Percentiles rank a stretch among this genome's conserved stretches.
These are phyloP conservation scores for Mycena citricolor DNA, from an alignment of 1,284 basidiomycete species.

Conservation along the genomic window DNA sequence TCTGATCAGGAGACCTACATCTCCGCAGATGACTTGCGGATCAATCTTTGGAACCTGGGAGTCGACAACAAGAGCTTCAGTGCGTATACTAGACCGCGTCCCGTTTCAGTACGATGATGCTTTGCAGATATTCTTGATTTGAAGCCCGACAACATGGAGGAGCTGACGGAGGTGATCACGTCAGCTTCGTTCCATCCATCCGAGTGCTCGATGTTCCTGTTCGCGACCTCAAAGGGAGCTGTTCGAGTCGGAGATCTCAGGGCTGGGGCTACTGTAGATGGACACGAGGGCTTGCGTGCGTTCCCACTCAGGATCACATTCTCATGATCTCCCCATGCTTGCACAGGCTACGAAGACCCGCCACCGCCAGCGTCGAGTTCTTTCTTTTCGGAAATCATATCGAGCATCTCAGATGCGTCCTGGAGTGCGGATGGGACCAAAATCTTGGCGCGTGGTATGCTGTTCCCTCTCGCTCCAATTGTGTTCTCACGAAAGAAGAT, in stretches of 20 bases:
- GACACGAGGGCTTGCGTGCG: too few relatives aligned
- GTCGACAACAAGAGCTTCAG: slow-evolving; percentile 99
- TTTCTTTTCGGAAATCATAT: slow-evolving; percentile 99
- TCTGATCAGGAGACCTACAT: slow-evolving; percentile 99
- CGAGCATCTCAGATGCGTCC: slow-evolving; percentile 98
- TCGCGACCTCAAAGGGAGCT: slow-evolving; percentile 98
- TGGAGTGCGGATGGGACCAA: slow-evolving; percentile 97
- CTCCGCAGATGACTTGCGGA: slow-evolving; percentile 93
- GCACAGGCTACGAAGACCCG: slow-evolving; percentile 92
- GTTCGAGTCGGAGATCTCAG: slow-evolving; percentile 99
- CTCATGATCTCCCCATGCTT: background rate
- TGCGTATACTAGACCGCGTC: slow-evolving; percentile 54
- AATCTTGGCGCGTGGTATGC: slow-evolving; percentile 74
- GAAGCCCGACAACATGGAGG: slow-evolving; percentile 99
- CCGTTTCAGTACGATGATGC: background rate
- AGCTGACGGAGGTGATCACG: slow-evolving; percentile 99
- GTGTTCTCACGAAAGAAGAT: too few relatives aligned
- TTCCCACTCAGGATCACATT: too few relatives aligned
- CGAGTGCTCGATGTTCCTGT: slow-evolving; percentile 99
- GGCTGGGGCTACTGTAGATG: too few relatives aligned
- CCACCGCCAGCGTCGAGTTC: slow-evolving; percentile 97
- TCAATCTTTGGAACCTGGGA: slow-evolving; percentile 98
- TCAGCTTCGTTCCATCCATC: slow-evolving; percentile 97
- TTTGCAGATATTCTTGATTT: slow-evolving; percentile 95
- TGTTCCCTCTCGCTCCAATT: background rate